phyloP scores from a whole-genome alignment of 495 filamentous ascomycete species.

The Penicillium lividum region DNA sequence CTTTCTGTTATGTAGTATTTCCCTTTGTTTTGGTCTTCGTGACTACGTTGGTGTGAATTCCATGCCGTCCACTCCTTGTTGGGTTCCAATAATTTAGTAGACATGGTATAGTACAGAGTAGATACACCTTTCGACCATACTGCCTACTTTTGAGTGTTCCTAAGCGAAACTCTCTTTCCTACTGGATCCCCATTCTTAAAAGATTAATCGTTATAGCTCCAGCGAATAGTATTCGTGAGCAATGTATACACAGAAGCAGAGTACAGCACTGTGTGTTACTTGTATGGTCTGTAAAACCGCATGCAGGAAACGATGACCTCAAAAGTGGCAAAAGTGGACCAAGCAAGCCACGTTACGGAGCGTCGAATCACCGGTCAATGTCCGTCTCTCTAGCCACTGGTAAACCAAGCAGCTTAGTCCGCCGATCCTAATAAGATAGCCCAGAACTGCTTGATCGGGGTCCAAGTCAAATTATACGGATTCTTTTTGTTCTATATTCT shows the following conservation, averaged over 20 bases:
- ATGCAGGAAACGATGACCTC: not conserved
- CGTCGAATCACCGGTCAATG: conserved; percentile 4
- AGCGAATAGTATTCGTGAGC: no score
- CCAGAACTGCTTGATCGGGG: conserved; percentile 4
- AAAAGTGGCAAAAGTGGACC: not conserved
- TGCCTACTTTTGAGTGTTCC: no score
- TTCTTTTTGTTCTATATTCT: not conserved
- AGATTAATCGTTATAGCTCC: no score
- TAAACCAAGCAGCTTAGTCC: not conserved
- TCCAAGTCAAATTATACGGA: not conserved
- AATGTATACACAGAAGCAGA: no score
- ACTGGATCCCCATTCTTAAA: no score
- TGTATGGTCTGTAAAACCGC: not conserved
- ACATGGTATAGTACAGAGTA: no score
- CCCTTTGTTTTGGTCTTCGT: not conserved
- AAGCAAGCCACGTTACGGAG: conserved; percentile 4
- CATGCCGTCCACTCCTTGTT: conserved; percentile 22
- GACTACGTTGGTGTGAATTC: conserved; percentile 15
- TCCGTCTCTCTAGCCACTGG: conserved; percentile 2
- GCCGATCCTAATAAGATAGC: conserved; percentile 8
- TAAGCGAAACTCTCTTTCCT: no score
- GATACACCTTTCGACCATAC: no score
- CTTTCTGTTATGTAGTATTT: not conserved
- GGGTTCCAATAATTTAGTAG: not conserved
- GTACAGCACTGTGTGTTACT: no score